Conservation (phyloP, 768 basidiomycete genomes). For the Podaxis sp. region DNA sequence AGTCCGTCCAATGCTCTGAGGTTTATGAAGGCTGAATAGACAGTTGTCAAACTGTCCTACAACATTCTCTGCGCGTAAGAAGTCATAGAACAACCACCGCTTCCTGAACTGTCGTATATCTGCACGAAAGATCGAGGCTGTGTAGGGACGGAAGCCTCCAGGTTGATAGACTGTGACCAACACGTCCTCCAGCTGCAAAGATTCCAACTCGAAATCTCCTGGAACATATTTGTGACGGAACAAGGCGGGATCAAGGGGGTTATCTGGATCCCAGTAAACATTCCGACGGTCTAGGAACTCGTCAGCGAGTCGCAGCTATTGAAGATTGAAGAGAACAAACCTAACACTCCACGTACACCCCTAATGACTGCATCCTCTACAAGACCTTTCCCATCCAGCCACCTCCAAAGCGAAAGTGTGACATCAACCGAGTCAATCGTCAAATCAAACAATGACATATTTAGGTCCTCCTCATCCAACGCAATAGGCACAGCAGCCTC, state of each 20-base stretch:
- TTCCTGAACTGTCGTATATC: constrained; percentile 83
- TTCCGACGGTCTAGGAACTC: constrained; percentile 74
- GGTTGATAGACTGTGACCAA: constrained; percentile 95
- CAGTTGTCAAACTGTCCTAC: constrained; percentile 99
- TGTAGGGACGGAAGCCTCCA: constrained; percentile 87
- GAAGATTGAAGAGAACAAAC: constrained; percentile 39
- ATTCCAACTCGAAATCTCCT: constrained; percentile 92
- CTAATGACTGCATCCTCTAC: constrained; percentile 88
- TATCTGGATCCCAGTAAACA: constrained; percentile 81
- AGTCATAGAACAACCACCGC: constrained; percentile 94
- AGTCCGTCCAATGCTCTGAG: constrained; percentile 92
- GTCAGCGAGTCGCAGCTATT: neutral
- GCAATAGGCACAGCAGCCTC: constrained; percentile 28
- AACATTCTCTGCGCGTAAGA: constrained; percentile 90
- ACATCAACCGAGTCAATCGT: constrained; percentile 95
- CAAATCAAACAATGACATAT: constrained; percentile 91
- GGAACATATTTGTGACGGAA: constrained; percentile 73
- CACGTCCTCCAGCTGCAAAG: constrained; percentile 87
- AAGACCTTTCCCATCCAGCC: constrained; percentile 95
- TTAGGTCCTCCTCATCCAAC: constrained; percentile 51
- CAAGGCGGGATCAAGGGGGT: constrained; percentile 74
- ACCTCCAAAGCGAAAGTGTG: constrained; percentile 83
- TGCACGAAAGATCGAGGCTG: constrained; percentile 91
- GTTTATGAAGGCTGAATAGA: constrained; percentile 91
- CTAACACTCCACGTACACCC: constrained; percentile 91